phyloP scores from a whole-genome alignment of 768 basidiomycete species.

The Amanita exitialis region DNA sequence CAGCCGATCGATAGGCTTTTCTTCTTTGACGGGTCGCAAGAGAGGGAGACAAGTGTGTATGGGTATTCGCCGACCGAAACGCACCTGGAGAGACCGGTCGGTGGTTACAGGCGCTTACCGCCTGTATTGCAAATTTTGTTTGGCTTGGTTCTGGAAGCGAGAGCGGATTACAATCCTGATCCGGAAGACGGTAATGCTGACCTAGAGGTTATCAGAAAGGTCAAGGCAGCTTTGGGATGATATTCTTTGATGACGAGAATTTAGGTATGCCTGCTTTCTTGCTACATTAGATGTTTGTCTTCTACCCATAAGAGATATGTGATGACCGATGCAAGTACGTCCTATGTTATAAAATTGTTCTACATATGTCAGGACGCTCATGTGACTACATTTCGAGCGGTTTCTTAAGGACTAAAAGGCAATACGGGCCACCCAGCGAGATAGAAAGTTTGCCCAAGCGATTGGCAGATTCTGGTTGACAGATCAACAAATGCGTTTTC shows the following conservation, averaged over 20 bases:
- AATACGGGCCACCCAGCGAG: no score
- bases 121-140: conserved; percentile 19
- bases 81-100: conserved; percentile 18
- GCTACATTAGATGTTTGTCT: background rate
- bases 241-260: conserved; percentile 13
- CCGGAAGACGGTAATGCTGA: conserved; percentile 13
- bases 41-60: conserved; percentile 22
- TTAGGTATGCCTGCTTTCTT: background rate
- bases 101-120: conserved; percentile 19
- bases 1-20: conserved; percentile 25
- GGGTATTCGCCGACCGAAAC: conserved; percentile 22
- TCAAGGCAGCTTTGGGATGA: conserved; percentile 18
- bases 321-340: no score
- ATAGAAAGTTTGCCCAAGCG: no score
- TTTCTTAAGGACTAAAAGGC: no score
- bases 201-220: conserved; percentile 16
- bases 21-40: conserved; percentile 6
- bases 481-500: conserved; percentile 53
- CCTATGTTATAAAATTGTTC: no score
- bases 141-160: conserved; percentile 24
- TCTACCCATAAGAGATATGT: no score
- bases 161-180: conserved; percentile 11
- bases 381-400: no score
- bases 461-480: conserved; percentile 54
- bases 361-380: no score